Evolutionary conservation across 2,329 filamentous ascomycete genomes (phyloP).

Genomic region (Fusarium keratoplasticum): DNA sequence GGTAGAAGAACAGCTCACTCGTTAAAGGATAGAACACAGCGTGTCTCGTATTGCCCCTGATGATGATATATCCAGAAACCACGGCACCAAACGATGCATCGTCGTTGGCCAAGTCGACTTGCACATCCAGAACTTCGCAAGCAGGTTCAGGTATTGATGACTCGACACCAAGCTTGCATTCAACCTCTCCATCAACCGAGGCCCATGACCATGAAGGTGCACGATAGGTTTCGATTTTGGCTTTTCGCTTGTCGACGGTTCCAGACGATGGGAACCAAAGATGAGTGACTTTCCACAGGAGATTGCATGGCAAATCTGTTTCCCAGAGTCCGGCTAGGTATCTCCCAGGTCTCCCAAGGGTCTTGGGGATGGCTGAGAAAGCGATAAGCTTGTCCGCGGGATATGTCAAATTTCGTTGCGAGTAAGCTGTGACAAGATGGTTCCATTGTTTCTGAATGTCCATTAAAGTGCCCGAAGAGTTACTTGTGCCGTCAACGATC

Average conservation of each 20-base stretch:
- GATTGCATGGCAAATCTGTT: background rate
- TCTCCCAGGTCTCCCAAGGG: background rate
- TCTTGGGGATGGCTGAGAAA: background rate
- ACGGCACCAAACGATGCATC: background rate
- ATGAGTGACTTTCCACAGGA: background rate
- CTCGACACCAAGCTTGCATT: background rate
- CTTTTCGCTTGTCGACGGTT: background rate
- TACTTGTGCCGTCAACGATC: background rate
- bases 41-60: background rate
- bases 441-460: background rate
- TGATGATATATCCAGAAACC: background rate
- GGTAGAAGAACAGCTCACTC: background rate
- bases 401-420: background rate
- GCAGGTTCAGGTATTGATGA: background rate
- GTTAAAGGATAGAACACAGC: background rate
- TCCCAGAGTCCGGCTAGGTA: background rate
- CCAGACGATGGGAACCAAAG: background rate
- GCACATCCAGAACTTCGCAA: background rate
- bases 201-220: constrained; percentile 1
- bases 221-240: background rate
- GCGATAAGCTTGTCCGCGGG: background rate
- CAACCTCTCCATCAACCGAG: background rate
- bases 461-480: too few relatives aligned
- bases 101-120: background rate
- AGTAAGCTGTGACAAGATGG: background rate